Evolutionary conservation across 495 filamentous ascomycete species (phyloP).

Genomic region (Chaetomium cochliodes): DNA sequence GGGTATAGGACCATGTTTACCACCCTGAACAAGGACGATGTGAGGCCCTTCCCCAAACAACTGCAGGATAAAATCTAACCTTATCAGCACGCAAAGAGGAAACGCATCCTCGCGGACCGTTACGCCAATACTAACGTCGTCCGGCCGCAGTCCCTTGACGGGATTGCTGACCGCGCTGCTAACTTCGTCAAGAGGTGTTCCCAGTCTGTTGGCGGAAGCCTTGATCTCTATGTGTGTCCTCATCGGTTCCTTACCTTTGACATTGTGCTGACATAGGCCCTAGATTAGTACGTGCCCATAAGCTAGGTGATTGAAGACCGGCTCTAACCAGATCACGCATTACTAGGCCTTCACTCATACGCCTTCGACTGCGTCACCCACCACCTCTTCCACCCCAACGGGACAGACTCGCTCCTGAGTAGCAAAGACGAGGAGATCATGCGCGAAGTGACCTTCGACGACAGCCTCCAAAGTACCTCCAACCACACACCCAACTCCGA

Average conservation of each 20-base stretch:
- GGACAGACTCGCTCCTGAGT: conserved; percentile 54
- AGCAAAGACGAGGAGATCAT: conserved; percentile 57
- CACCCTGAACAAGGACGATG: conserved; percentile 55
- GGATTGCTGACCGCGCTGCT: conserved; percentile 54
- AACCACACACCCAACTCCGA: neutral
- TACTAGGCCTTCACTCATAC: conserved; percentile 53
- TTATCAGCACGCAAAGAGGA: conserved; percentile 56
- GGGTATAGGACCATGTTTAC: conserved; percentile 58
- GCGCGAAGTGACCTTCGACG: conserved; percentile 63
- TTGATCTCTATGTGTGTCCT: conserved; percentile 59
- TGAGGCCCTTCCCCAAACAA: conserved; percentile 28
- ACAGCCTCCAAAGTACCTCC: conserved; percentile 58
- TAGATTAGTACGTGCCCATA: conserved; percentile 29
- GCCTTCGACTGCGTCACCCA: conserved; percentile 65
- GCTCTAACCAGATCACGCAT: neutral
- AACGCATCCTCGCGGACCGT: conserved; percentile 59
- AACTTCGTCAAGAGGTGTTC: conserved; percentile 53
- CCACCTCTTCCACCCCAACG: conserved; percentile 63
- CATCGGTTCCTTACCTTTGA: neutral
- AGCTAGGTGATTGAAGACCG: neutral
- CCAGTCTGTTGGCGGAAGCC: conserved; percentile 40
- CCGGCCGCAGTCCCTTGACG: conserved; percentile 49
- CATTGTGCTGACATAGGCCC: neutral
- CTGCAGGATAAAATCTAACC: neutral
- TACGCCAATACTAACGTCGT: conserved; percentile 68